Evolutionary conservation across 768 basidiomycete genomes (phyloP), one percentile per base, ranked within the genome.

Genomic region (Boletus rubescentipes): DNA sequence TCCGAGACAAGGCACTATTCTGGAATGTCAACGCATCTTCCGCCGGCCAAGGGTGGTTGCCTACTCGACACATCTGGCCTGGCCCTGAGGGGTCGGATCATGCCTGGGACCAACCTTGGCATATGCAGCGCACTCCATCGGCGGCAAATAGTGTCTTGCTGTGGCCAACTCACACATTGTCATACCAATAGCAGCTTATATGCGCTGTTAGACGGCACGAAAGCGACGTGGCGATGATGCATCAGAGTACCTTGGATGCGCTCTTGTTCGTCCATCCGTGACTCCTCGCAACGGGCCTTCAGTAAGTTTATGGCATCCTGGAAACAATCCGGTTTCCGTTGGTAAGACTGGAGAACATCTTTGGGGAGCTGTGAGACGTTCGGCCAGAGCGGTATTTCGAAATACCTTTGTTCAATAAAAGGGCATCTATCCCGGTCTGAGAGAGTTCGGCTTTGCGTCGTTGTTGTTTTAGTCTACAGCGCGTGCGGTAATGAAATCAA

Each of bases 121-220:
- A 50, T 58, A 67, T 30, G 58, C 49, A 34, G 62, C 58, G 39
- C 89, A 90, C 72, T 90, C 89, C 60, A 88, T 70, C 4, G 89
- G 89, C 16, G 81, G 69, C 1, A 85, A 77, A 66, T 86, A 78
- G 60, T 86, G 82, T 48, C 79, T 79, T 18, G 87, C 89, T 2
- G 87, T 91, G 18, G 83, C 80, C n/a, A 90, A 72, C 69, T 91
- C 89, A 66, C 89, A 91, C 37, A 91, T 73, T 2, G 89, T 91
- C 83, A 91, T 84, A 6, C 81, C 78, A 44, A 90, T 87, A 2
- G 89, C 86, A 61, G 82, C 89, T 90, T 69, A 38, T 72, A 61
- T 68, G 67, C 68, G 60, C 46, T 38, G 55, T 59, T 21, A 53
- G 49, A 55, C 20, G 14, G 20, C 26, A 30, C 18, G 40, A 29